These are phyloP conservation scores for Podospora tetraspora DNA, from an alignment of 495 filamentous ascomycete species.

Conservation along the genomic window DNA sequence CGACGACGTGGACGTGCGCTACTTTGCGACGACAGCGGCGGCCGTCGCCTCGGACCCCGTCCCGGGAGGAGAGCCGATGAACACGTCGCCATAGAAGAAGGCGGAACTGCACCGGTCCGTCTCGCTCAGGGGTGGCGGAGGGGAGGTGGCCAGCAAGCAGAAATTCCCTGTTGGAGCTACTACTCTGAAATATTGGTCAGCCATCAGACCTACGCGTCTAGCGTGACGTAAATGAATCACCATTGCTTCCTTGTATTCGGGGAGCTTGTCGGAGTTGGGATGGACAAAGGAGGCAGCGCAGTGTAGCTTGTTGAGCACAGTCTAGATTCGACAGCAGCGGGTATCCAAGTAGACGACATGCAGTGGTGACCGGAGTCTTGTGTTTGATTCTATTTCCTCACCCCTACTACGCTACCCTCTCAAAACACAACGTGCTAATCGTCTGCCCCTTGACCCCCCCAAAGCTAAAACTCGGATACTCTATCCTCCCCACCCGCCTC, in stretches of 20 bases:
- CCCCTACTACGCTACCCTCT: constrained; percentile 26
- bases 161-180: neutral
- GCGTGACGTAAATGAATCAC: neutral
- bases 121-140: neutral
- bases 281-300: neutral
- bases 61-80: constrained; percentile 50
- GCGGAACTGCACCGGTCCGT: neutral
- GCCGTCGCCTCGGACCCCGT: constrained; percentile 30
- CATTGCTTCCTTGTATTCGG: neutral
- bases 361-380: neutral
- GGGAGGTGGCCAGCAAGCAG: neutral
- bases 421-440: constrained; percentile 78
- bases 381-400: neutral
- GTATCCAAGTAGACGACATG: neutral
- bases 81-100: constrained; percentile 52
- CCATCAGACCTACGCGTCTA: too few species aligned
- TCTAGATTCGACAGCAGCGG: neutral
- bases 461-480: constrained; percentile 81
- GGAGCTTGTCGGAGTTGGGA: neutral
- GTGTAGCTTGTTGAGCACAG: neutral
- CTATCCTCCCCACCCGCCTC: constrained; percentile 56
- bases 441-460: constrained; percentile 80
- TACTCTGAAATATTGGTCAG: too few species aligned
- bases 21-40: constrained; percentile 67
- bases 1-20: constrained; percentile 95